These are phyloP conservation scores for Peronosclerospora sorghi DNA, from an alignment of 352 stramenopile species.

Conservation along the genomic window DNA sequence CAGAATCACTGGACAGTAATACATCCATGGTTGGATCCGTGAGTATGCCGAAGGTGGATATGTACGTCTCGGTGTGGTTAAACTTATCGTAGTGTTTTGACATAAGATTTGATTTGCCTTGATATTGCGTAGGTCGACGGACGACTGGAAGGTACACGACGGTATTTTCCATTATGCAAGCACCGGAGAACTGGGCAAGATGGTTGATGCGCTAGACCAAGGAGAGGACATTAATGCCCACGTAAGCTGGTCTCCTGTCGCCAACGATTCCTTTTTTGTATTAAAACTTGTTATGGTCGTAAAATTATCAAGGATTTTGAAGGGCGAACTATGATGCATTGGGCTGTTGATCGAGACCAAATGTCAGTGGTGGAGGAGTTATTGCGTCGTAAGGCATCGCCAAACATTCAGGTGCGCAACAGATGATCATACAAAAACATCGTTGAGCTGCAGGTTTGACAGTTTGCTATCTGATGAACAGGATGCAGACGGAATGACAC, in stretches of 20 bases:
- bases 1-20: constrained; percentile 19
- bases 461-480: too few species aligned
- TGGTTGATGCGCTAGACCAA: constrained; percentile 29
- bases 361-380: constrained; percentile 37
- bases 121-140: constrained; percentile 33
- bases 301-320: constrained; percentile 37
- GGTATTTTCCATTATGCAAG: constrained; percentile 67
- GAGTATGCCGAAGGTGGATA: constrained; percentile 61
- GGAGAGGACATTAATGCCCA: constrained; percentile 38
- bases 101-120: background rate
- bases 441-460: background rate
- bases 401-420: constrained; percentile 39
- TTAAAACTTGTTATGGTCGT: too few species aligned
- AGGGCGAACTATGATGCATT: constrained; percentile 74
- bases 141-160: constrained; percentile 64
- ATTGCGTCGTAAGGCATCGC: constrained; percentile 36
- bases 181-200: constrained; percentile 43
- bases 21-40: constrained; percentile 43
- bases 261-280: too few species aligned
- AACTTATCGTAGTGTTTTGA: background rate
- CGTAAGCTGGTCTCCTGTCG: constrained; percentile 15
- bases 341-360: constrained; percentile 64
- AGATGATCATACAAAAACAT: background rate
- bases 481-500: constrained; percentile 71
- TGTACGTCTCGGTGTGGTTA: constrained; percentile 21